Evolutionary conservation across 2,329 filamentous ascomycete species (phyloP).

Genomic region (Lachnellula willkommii): DNA sequence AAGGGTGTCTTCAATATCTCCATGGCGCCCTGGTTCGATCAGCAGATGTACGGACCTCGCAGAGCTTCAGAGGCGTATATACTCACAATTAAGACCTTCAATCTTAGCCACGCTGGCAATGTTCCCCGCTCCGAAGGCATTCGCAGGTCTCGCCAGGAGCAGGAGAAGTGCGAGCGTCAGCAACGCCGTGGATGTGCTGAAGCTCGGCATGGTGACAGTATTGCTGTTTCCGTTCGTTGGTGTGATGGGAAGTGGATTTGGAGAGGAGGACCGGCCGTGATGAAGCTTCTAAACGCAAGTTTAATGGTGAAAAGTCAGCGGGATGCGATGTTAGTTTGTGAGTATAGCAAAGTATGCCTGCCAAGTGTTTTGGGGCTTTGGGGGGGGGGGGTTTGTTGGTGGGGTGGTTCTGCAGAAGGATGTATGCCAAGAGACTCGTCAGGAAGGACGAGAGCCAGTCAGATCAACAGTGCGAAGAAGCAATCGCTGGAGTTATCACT

Average conservation of each 20-base stretch:
- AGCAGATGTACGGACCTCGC: slow-evolving; percentile 7
- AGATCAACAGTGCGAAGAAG: background rate
- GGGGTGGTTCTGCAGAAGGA: background rate
- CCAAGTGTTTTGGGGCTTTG: background rate
- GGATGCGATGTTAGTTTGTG: background rate
- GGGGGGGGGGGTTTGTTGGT: slow-evolving; percentile 1
- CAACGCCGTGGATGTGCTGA: slow-evolving; percentile 24
- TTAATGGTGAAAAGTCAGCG: slow-evolving; percentile 4
- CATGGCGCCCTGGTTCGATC: slow-evolving; percentile 61
- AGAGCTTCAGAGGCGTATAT: background rate
- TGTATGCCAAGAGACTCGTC: background rate
- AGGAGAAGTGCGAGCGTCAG: slow-evolving; percentile 52
- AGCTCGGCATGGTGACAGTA: slow-evolving; percentile 25
- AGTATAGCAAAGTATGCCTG: slow-evolving; percentile 2
- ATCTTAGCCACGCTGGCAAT: slow-evolving; percentile 76
- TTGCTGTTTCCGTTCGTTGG: slow-evolving; percentile 1
- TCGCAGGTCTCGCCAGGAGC: slow-evolving; percentile 59
- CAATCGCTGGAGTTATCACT: background rate
- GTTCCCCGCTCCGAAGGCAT: slow-evolving; percentile 84
- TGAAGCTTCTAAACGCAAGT: slow-evolving; percentile 1
- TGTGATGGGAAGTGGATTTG: background rate
- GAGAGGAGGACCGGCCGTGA: background rate
- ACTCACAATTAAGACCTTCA: slow-evolving; percentile 74
- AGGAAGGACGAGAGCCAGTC: background rate
- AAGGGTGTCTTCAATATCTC: slow-evolving; percentile 88